A percentile compares a stretch with the other conserved stretches of the same genome.
phyloP scores from a whole-genome alignment of 257 asterid genomes.

The Salvia miltiorrhiza region DNA sequence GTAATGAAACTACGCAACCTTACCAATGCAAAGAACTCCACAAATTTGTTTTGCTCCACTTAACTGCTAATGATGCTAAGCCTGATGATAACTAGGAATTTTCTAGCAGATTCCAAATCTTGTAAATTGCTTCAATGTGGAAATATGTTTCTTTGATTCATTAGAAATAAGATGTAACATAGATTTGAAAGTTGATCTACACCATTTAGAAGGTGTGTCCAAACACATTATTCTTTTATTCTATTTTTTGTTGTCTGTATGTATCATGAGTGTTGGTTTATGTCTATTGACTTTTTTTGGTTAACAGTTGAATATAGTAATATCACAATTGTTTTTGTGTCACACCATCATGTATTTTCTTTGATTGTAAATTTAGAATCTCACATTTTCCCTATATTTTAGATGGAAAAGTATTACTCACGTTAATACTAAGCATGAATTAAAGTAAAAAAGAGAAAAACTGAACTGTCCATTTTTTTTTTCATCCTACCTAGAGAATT shows the following conservation, averaged over 20 bases:
- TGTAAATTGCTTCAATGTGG: conserved; percentile 28
- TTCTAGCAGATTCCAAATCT: conserved; percentile 1
- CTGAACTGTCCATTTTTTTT: too few relatives aligned
- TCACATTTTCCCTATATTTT: too few relatives aligned
- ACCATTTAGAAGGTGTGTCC: conserved; percentile 15
- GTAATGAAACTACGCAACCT: conserved; percentile 77
- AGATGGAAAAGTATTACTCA: too few relatives aligned
- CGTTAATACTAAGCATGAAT: too few relatives aligned
- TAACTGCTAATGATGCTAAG: neutral
- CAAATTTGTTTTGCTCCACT: neutral
- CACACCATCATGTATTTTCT: too few relatives aligned
- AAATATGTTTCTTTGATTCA: conserved; percentile 17
- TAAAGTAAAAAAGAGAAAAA: too few relatives aligned
- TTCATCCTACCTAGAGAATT: too few relatives aligned
- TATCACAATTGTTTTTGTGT: too few relatives aligned
- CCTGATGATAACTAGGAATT: neutral
- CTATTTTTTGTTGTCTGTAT: neutral
- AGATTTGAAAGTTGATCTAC: neutral
- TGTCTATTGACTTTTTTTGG: too few relatives aligned
- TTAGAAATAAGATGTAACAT: conserved; percentile 18
- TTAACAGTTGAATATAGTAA: too few relatives aligned
- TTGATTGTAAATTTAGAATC: too few relatives aligned
- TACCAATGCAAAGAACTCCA: conserved; percentile 42
- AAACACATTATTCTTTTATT: conserved; percentile 13
- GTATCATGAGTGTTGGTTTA: too few relatives aligned